Evolutionary conservation across 331 rosid genomes (phyloP).

Genomic region (Malus hybrid): DNA sequence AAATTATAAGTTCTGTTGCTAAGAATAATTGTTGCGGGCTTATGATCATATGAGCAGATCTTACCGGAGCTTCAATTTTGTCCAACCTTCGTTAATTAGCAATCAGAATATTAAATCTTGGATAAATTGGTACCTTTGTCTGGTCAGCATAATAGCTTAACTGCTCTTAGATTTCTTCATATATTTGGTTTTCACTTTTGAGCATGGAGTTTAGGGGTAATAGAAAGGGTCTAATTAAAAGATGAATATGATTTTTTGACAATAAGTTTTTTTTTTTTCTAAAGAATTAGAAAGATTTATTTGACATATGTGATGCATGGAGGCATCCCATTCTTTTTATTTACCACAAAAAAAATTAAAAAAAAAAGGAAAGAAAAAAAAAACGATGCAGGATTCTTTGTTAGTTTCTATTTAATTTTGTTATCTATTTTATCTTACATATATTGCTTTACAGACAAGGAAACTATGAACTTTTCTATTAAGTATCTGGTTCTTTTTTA

Average conservation of each 20-base stretch:
- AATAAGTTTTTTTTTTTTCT: too few relatives aligned
- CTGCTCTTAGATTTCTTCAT: constrained; percentile 21
- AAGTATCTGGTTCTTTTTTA: too few relatives aligned
- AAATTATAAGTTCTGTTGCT: constrained; percentile 29
- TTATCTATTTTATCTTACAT: too few relatives aligned
- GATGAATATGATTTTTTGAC: not conserved
- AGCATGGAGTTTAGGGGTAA: constrained; percentile 27
- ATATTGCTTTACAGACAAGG: too few relatives aligned
- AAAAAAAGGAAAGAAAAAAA: too few relatives aligned
- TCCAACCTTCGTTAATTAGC: constrained; percentile 20
- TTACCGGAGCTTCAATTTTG: constrained; percentile 33
- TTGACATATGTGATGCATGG: too few relatives aligned
- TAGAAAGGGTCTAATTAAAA: constrained; percentile 30
- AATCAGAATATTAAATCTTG: constrained; percentile 69
- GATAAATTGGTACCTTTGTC: constrained; percentile 45
- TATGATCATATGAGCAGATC: constrained; percentile 25
- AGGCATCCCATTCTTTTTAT: too few relatives aligned
- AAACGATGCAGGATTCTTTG: too few relatives aligned
- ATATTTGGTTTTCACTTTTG: constrained; percentile 17
- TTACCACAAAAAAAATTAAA: too few relatives aligned
- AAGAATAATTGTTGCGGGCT: constrained; percentile 29
- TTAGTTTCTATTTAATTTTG: too few relatives aligned
- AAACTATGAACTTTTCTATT: too few relatives aligned
- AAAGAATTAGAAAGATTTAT: too few relatives aligned
- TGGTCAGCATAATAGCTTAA: constrained; percentile 27